These are phyloP conservation scores for Teratosphaeria nubilosa DNA, from an alignment of 2,329 filamentous ascomycete genomes.

Conservation along the genomic window DNA sequence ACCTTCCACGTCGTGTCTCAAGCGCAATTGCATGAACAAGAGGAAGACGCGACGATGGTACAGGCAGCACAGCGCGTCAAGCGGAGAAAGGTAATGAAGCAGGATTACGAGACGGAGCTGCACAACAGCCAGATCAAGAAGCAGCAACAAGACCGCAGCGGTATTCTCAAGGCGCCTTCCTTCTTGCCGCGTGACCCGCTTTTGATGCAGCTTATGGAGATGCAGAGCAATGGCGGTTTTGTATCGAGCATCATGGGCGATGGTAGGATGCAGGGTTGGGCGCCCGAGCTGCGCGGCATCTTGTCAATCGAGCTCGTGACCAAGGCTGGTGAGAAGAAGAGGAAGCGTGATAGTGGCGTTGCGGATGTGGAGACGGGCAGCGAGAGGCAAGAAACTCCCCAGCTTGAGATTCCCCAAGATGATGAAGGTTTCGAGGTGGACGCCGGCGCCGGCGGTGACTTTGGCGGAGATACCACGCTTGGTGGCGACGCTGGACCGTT, in stretches of 20 bases:
- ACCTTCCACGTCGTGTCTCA: slow-evolving; percentile 37
- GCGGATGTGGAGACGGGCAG: slow-evolving; percentile 56
- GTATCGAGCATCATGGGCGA: slow-evolving; percentile 79
- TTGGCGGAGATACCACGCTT: slow-evolving; percentile 9
- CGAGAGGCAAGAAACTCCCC: slow-evolving; percentile 17
- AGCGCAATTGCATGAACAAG: slow-evolving; percentile 26
- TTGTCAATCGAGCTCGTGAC: slow-evolving; percentile 77
- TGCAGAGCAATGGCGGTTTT: slow-evolving; percentile 86
- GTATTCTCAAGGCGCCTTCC: slow-evolving; percentile 70
- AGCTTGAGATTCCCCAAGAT: slow-evolving; percentile 22
- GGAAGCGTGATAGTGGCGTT: slow-evolving; percentile 83
- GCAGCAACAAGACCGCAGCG: slow-evolving; percentile 75
- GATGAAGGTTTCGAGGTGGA: slow-evolving; percentile 9
- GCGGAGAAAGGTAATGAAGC: slow-evolving; percentile 69
- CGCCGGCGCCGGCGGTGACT: slow-evolving; percentile 4
- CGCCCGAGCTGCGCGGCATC: slow-evolving; percentile 84
- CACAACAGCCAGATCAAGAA: slow-evolving; percentile 69
- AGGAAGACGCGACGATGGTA: slow-evolving; percentile 40
- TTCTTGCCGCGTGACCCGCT: slow-evolving; percentile 83
- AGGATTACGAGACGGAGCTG: slow-evolving; percentile 73
- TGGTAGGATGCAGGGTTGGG: slow-evolving; percentile 64
- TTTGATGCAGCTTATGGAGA: slow-evolving; percentile 75
- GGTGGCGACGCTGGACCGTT: slow-evolving; percentile 9
- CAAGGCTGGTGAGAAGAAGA: slow-evolving; percentile 71
- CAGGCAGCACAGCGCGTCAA: slow-evolving; percentile 55